Evolutionary conservation across 2,329 filamentous ascomycete genomes (phyloP), one percentile per base, ranked within the genome.

Genomic region (Podosphaera xanthii): DNA sequence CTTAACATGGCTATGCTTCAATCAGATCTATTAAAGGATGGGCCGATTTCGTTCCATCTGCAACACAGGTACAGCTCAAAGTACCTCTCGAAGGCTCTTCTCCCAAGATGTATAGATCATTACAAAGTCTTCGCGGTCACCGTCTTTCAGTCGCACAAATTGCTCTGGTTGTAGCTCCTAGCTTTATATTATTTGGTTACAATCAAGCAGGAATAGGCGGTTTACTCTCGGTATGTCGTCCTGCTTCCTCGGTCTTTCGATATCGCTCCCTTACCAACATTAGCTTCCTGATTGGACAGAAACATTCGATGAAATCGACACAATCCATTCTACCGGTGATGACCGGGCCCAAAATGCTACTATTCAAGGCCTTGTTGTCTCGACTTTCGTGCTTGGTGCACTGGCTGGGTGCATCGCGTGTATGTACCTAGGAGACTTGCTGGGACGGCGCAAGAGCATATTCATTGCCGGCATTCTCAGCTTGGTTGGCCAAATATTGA

Each of bases 381-480:
- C 77, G 9, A 76, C 76, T 4, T 81, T 80, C 66, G 79, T 80
- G 65, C 67, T 80, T 36, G 68, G 68, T 54, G 82, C 80, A 68
- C 76, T 80, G 60, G 56, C 74, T 60, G 76, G 76, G 59, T 75
- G 75, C 40, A 65, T 76, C 12, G 71, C 73, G 59, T 73, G 73
- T 49, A 67, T 76, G 30, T 69, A 71, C 60, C 70, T 77, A 56
- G 79, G 79, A 8, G 79, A 83, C 62, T 70, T 72, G 6, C 73
- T 80, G 48, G 80, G 80, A 48, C 56, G 56, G 9, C 42, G 56
- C 46, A 58, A 46, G 30, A 35, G 52, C 33, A 54, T 54, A 35
- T 54, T 54, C 14, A 54, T 54, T 12, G 52, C 30, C 8, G 31
- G 9, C 7, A 35, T 36, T 3, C 33, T 54, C 14, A 35, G 22